Conservation (phyloP, 805 yeast genomes). For the Blastobotrys chiropterorum region DNA sequence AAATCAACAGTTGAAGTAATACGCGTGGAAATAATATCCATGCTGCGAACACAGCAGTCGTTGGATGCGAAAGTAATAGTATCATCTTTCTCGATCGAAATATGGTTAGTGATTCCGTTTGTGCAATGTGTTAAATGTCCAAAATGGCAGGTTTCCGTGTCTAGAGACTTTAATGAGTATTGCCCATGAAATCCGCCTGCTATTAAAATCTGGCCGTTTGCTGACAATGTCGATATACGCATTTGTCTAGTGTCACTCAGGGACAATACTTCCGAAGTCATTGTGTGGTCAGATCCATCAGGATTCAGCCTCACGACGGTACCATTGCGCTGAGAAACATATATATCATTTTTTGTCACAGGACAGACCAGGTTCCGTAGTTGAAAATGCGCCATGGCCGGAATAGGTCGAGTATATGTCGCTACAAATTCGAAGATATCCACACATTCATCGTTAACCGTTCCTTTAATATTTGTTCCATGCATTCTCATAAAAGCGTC, state of each 20-base stretch:
- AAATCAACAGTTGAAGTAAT: slow-evolving; percentile 21
- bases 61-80: slow-evolving; percentile 44
- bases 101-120: slow-evolving; percentile 50
- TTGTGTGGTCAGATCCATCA: slow-evolving; percentile 20
- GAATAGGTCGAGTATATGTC: slow-evolving; percentile 35
- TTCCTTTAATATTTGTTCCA: background rate
- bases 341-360: slow-evolving; percentile 28
- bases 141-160: slow-evolving; percentile 14
- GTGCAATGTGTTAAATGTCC: slow-evolving; percentile 36
- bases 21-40: slow-evolving; percentile 32
- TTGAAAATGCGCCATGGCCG: slow-evolving; percentile 52
- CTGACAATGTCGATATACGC: slow-evolving; percentile 42
- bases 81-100: slow-evolving; percentile 17
- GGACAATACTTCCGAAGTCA: slow-evolving; percentile 1
- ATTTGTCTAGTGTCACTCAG: slow-evolving; percentile 8
- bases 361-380: slow-evolving; percentile 44
- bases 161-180: slow-evolving; percentile 35
- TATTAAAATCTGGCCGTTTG: slow-evolving; percentile 37
- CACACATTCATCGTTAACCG: background rate
- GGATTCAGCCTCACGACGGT: slow-evolving; percentile 24
- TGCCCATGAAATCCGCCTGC: slow-evolving; percentile 55
- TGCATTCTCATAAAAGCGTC: background rate
- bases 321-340: slow-evolving; percentile 24
- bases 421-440: slow-evolving; percentile 23
- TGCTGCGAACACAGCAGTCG: slow-evolving; percentile 38